These are phyloP conservation scores for Russula griseocarnosa DNA, from an alignment of 768 basidiomycete genomes.

Conservation along the genomic window DNA sequence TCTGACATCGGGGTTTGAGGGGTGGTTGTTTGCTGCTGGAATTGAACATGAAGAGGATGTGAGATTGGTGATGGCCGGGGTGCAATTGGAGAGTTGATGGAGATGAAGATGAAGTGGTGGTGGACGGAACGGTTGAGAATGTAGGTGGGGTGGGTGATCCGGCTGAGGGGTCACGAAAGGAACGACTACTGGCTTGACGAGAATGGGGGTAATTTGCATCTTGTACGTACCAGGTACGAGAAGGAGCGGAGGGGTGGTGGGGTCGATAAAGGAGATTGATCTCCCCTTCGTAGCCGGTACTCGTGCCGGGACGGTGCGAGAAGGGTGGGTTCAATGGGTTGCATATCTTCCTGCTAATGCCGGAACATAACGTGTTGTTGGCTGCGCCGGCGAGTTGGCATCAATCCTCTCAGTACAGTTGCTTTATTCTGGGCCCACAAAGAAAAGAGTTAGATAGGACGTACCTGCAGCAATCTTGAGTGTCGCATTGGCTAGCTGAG, in stretches of 20 bases:
- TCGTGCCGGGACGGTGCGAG: slow-evolving; percentile 62
- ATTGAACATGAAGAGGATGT: slow-evolving; percentile 25
- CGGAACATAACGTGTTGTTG: too few species aligned
- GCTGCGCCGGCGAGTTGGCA: too few species aligned
- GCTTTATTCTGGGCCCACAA: too few species aligned
- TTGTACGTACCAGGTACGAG: slow-evolving; percentile 40
- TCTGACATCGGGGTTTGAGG: slow-evolving; percentile 38
- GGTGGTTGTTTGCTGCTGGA: slow-evolving; percentile 22
- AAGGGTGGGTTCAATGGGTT: slow-evolving; percentile 29
- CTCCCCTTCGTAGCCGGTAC: slow-evolving; percentile 62
- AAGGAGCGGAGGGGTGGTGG: slow-evolving; percentile 32
- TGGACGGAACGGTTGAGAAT: slow-evolving; percentile 28
- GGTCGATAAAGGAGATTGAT: slow-evolving; percentile 32
- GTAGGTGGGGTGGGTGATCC: slow-evolving; percentile 41
- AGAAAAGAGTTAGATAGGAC: slow-evolving; percentile 28
- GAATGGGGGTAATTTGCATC: slow-evolving; percentile 39
- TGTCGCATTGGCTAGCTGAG: slow-evolving; percentile 77
- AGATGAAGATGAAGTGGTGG: slow-evolving; percentile 29
- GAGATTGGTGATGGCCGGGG: slow-evolving; percentile 45
- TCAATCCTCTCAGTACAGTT: too few species aligned
- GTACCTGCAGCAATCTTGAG: slow-evolving; percentile 71
- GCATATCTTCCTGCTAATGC: slow-evolving; percentile 45
- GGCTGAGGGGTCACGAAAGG: slow-evolving; percentile 64
- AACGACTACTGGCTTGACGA: slow-evolving; percentile 48
- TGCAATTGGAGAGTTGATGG: slow-evolving; percentile 33